Conservation (phyloP, 768 basidiomycete genomes). For the Lentinula detonsa region DNA sequence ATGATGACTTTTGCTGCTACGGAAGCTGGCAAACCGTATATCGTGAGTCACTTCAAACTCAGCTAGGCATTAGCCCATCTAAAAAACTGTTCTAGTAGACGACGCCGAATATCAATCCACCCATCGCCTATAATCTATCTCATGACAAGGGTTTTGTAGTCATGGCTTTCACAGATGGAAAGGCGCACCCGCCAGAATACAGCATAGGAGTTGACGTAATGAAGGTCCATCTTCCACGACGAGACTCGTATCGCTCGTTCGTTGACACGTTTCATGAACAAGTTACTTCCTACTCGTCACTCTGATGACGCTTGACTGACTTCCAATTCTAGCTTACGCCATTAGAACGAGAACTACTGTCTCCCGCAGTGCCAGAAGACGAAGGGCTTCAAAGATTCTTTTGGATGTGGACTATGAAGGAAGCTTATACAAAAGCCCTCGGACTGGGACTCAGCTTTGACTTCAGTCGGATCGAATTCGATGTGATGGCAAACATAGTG, state of each 20-base stretch:
- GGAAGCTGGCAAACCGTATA: conserved; percentile 68
- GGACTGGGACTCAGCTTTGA: conserved; percentile 82
- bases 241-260: conserved; percentile 53
- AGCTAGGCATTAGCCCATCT: not conserved
- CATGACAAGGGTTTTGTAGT: conserved; percentile 74
- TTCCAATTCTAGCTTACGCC: conserved; percentile 32
- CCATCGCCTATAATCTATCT: conserved; percentile 74
- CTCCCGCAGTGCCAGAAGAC: conserved; percentile 32
- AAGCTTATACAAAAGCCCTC: conserved; percentile 87
- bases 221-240: conserved; percentile 60
- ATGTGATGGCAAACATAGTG: conserved; percentile 43
- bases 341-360: conserved; percentile 32
- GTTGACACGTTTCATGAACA: conserved; percentile 59
- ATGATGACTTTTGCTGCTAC: conserved; percentile 53
- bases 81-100: conserved; percentile 27
- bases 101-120: conserved; percentile 37
- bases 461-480: conserved; percentile 70
- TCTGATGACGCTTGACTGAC: not conserved
- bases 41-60: conserved; percentile 36
- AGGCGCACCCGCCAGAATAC: conserved; percentile 42
- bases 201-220: conserved; percentile 78
- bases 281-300: conserved; percentile 27
- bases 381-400: conserved; percentile 63
- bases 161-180: conserved; percentile 52
- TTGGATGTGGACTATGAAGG: conserved; percentile 87